Base-by-base conservation (phyloP, 768 basidiomycete genomes). In the Albatrellus ellisii region DNA sequence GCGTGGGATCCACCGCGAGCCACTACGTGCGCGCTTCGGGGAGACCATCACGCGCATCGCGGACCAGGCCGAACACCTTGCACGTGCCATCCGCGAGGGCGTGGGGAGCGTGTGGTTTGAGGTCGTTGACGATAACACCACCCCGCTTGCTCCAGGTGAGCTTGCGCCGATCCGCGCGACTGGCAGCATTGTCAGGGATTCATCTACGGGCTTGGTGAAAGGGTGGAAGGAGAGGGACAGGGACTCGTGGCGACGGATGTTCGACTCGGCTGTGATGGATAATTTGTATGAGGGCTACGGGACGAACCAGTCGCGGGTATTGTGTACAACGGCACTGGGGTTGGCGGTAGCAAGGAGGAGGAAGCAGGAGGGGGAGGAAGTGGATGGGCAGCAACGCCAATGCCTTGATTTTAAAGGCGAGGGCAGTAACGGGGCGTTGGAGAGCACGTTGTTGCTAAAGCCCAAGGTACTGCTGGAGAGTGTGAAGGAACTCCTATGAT, bases 91-190 rank as follows among this genome's bases (percentile, higher is more conserved):
- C 21, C 54, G 55, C 34, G 60, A 61, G 42, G 54, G 57, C 37
- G 55, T 61, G 18, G 56, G 59, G 51, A 60, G 59, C 44, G 55
- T 54, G 6, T 47, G 54, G 34, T 61, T 62, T 39, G 59, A 61
- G 33, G 49, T 56, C 26, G 39, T 22, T 21, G 38, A 39, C n/a
- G 46, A 48, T 26, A 26, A 27, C 20, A 39, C 49, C 14, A 12
- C 14, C 17, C 14, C 21, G 37, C 24, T 26, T 6, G 39, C 20
- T 42, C 46, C 12, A 22, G 25, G 20, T 18, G 9, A 6, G 18
- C 31, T 24, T 39, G 36, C 32, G 15, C 24, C 17, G 22, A 43
- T 39, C 6, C 21, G 26, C n/a, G 29, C n/a, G 18, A 29, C 28
- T 8, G 9, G 28, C 28, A 29, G 28, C n/a, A 29, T 29, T 8